Evolutionary conservation across 192 early-diverging fungal species (phyloP), one percentile per base, ranked within the genome.

Genomic region (Podila epigama): DNA sequence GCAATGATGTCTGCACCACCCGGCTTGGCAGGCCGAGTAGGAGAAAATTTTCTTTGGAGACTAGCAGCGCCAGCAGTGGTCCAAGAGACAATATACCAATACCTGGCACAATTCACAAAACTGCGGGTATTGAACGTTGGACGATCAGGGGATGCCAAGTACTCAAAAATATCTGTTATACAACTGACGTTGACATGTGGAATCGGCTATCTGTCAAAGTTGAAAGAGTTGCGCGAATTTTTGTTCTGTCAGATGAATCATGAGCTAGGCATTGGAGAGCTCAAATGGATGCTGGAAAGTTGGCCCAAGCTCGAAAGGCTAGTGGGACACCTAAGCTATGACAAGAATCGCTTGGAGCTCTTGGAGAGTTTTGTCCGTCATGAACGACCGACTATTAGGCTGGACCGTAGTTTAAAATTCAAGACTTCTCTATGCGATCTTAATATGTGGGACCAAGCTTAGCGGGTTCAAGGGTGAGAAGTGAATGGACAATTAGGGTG

Each of bases 171-270:
- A n/a, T 67, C 64, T 10, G 51, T 75, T 13, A 28, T 77, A 39
- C 54, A 77, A 18, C 51, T 77, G 20, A 77, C 53, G 54, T 66
- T 77, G 18, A 34, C 32, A n/a, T 35, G 31, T 27, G 73, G 73
- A 13, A 18, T 77, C 0, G 39, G 32, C 5, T 50, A 58, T 22
- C 22, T 77, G 32, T 42, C 42, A 5, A 0, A n/a, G 6, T 29
- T 77, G 61, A 59, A 10, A 1, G 66, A 77, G 51, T 35, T 77
- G 48, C 20, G 25, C 16, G 73, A 68, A 37, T 68, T 77, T 77
- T 65, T 58, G 16, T 77, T 77, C 44, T 63, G 59, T 58, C 66
- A 68, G 9, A 60, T 68, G 73, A 10, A 63, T 18, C 65, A 77
- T 18, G 51, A 20, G 15, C 20, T 77, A 53, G 59, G 58, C 32